Evolutionary conservation across 192 early-diverging fungal species (phyloP), one percentile per base, ranked within the genome.

Genomic region (Paraglomus brasilianum): DNA sequence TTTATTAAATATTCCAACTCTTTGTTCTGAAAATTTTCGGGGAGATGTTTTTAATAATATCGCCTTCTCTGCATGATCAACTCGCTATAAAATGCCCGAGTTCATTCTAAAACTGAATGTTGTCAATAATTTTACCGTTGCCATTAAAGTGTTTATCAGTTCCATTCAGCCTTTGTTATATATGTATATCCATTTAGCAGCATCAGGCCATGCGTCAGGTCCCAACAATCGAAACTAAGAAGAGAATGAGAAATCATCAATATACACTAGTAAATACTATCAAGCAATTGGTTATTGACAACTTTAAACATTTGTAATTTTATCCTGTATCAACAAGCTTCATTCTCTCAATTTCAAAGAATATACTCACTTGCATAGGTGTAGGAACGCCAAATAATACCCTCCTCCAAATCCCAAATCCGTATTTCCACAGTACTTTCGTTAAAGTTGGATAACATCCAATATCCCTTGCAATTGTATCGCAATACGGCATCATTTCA

Each of bases 381-480:
- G 68, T 61, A 10, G 70, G 49, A 6, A 74, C 36, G 2, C 75
- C 78, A 64, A 80, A 76, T 4, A 72, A 71, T 14, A 65, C 19
- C 52, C 66, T 58, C 0, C 0, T 38, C 73, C 45, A 57, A n/a
- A 74, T 39, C 10, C 8, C 42, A 8, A 57, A 17, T 1, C 78
- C 78, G 62, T 51, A 80, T 15, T 52, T 50, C 9, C 5, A 13
- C 47, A 80, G 53, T 4, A 81, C 41, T 69, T 64, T 72, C 50
- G 72, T 63, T 38, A 75, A 42, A 40, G 72, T 74, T 8, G 84
- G 84, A 30, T 77, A 74, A 50, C 81, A 82, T 8, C 83, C 82
- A 22, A 83, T 73, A 17, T 53, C 43, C 10, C 43, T 70, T 0
- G 82, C 80, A 22, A 87, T 42, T 14, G 74, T 50, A 57, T 86